Evolutionary conservation across 345 rosid species (phyloP), one percentile per base, ranked within the genome.

Genomic region (Mallotus nudiflorus): DNA sequence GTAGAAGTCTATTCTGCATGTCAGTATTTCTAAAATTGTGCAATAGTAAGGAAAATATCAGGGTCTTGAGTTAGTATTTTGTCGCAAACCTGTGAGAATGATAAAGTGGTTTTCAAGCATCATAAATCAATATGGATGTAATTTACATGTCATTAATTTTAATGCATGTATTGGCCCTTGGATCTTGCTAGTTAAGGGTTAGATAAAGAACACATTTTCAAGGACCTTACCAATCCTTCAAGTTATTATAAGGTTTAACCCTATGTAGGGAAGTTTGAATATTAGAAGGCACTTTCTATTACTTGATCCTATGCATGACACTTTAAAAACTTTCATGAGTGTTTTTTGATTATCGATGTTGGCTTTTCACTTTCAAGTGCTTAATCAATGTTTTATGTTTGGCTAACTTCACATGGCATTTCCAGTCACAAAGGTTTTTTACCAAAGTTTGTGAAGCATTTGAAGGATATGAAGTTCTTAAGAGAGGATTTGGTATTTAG

Each of bases 391-490:
- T 14, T 42, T 44, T 2, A 62, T 22, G 22, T 29, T 16, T 29
- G 46, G 9, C 16, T 13, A 18, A 46, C 14, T 62, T 67, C 69
- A 53, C 46, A 73, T 62, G 78, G 31, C 68, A 60, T 22, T 62
- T 76, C 67, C 83, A 95, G 97, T 77, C 99, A 95, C 71, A 94
- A 68, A 77, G 98, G 99, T 6, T 95, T 95, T 77, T 82, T 95
- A 58, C 65, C 84, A 58, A 90, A 82, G 75, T 90, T 73, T 51
- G 87, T 95, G 53, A 85, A 86, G 86, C 83, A 57, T 53, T 82
- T 92, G 61, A 95, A 90, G 86, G 93, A 90, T 49, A 84, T 79
- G 65, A 80, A 82, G 72, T 90, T 92, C 74, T 73, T 92, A 27
- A 84, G 97, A 69, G 99, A 95, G 77, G 97, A 95, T 77, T 84